Evolutionary conservation across 331 rosid genomes (phyloP).

Genomic region (Telfairia occidentalis): DNA sequence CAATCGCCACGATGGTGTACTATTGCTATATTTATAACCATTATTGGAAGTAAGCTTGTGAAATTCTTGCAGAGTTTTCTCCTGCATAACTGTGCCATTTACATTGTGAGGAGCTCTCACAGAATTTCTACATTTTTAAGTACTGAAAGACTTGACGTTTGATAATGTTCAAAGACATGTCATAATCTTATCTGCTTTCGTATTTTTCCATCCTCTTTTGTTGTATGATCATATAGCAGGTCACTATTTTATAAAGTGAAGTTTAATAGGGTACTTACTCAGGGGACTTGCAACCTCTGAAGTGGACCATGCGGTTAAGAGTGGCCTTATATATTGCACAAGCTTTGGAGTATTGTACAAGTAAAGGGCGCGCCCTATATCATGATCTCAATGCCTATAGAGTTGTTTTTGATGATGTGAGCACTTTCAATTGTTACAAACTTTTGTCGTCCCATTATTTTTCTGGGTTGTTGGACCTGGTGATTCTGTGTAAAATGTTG

Average conservation of each 20-base stretch:
- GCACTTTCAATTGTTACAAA: background rate
- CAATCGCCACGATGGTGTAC: background rate
- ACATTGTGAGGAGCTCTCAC: background rate
- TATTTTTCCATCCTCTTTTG: background rate
- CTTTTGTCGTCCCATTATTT: background rate
- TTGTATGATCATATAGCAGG: background rate
- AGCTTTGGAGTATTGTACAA: conserved; percentile 19
- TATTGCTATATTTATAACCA: background rate
- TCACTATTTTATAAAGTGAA: background rate
- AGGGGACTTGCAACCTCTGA: conserved; percentile 18
- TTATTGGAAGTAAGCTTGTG: background rate
- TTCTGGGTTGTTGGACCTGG: background rate
- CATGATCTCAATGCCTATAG: conserved; percentile 20
- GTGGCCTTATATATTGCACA: conserved; percentile 18
- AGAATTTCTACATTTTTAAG: background rate
- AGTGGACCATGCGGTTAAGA: conserved; percentile 19
- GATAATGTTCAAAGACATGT: background rate
- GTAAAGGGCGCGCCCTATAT: conserved; percentile 19
- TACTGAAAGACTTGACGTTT: background rate
- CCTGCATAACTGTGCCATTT: background rate
- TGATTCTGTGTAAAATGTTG: background rate
- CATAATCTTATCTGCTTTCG: background rate
- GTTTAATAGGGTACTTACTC: conserved; percentile 1
- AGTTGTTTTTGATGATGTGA: conserved; percentile 15
- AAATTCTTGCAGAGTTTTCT: background rate